phyloP scores from a whole-genome alignment of 257 asterid species.

The Nicotiana paniculata region DNA sequence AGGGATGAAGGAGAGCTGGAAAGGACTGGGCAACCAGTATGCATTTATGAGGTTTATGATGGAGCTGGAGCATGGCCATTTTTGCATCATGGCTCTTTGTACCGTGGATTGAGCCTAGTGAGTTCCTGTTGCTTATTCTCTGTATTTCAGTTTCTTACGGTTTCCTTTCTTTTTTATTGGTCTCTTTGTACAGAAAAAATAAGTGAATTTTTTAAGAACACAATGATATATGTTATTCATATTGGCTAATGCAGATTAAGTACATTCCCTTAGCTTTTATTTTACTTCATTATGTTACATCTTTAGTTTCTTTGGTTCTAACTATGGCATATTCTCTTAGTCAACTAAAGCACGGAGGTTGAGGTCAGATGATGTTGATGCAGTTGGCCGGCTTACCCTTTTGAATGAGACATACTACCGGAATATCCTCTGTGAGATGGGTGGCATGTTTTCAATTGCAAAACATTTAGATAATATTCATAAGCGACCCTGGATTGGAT shows the following conservation, averaged over 20 bases:
- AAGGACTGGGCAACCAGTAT: constrained; percentile 91
- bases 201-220: constrained; percentile 1
- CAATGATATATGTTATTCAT: background rate
- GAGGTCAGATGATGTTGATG: constrained; percentile 95
- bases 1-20: constrained; percentile 99
- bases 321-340: constrained; percentile 33
- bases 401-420: constrained; percentile 77
- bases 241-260: background rate
- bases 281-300: background rate
- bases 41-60: constrained; percentile 88
- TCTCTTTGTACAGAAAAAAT: background rate
- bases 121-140: constrained; percentile 26
- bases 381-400: constrained; percentile 74
- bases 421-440: constrained; percentile 81
- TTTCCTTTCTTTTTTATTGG: background rate
- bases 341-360: constrained; percentile 56
- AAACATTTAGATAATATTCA: constrained; percentile 78
- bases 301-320: constrained; percentile 9
- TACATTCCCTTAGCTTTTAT: background rate
- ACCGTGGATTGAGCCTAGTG: constrained; percentile 98
- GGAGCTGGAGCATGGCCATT: constrained; percentile 98
- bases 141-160: background rate
- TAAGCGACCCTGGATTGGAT: constrained; percentile 98
- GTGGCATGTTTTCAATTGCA: constrained; percentile 96
- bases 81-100: constrained; percentile 93